These are phyloP conservation scores for Sambucus nigra DNA, from an alignment of 129 eudicot species.

Conservation along the genomic window DNA sequence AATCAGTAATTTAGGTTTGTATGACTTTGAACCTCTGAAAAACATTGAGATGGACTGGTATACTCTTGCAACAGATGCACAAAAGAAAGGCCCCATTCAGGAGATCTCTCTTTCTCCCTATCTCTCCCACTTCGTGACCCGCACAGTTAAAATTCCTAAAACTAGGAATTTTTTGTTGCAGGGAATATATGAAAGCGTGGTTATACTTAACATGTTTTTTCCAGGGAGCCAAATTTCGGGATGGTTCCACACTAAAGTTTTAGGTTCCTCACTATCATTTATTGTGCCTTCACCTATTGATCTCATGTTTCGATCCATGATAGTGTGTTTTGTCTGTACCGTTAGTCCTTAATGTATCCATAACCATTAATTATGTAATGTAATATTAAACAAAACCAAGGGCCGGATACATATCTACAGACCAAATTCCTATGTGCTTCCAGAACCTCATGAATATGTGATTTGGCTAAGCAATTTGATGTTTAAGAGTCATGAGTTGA, in stretches of 20 bases:
- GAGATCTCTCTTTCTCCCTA: not conserved
- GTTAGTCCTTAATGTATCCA: not conserved
- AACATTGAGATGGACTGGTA: not conserved
- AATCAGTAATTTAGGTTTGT: not conserved
- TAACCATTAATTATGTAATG: not conserved
- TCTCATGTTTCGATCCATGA: conserved; percentile 11
- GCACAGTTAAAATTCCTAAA: not conserved
- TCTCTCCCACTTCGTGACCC: not conserved
- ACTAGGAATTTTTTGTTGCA: not conserved
- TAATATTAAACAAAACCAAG: conserved; percentile 16
- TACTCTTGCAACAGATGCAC: not conserved
- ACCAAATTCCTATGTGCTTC: conserved; percentile 13
- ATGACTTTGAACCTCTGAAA: not conserved
- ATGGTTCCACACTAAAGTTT: not conserved
- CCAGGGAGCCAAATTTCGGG: not conserved
- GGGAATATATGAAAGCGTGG: not conserved
- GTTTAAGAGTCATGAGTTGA: conserved; percentile 3
- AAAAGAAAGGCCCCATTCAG: not conserved
- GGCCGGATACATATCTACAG: conserved; percentile 12
- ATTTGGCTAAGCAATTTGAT: conserved; percentile 27
- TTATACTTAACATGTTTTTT: not conserved
- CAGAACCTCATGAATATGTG: conserved; percentile 10
- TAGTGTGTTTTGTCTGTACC: conserved; percentile 1
- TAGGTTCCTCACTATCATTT: not conserved
- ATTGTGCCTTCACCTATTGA: conserved; percentile 1